Conservation (phyloP, 176 grass and related monocot species). For the Musa schizocarpa region DNA sequence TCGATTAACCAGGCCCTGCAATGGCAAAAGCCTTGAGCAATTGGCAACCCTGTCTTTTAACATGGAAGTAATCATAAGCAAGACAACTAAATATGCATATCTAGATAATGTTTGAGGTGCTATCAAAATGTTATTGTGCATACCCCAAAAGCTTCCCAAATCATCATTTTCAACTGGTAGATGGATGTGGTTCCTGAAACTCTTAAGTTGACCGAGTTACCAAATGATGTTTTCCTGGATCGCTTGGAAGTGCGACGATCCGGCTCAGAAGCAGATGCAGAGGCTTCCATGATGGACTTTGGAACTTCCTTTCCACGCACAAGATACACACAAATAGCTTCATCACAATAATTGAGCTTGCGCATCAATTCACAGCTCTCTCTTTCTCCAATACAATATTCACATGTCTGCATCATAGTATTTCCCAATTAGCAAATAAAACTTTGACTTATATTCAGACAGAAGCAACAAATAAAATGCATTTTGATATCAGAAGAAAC, state of each 20-base stretch:
- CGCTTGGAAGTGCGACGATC: constrained; percentile 90
- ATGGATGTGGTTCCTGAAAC: constrained; percentile 84
- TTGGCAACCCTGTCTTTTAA: no score
- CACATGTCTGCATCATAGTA: constrained; percentile 48
- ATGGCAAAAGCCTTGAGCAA: no score
- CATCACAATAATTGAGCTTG: constrained; percentile 71
- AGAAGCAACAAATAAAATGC: no score
- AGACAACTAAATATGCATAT: no score
- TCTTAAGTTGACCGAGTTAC: constrained; percentile 65
- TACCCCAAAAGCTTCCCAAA: constrained; percentile 99
- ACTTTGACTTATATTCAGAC: no score
- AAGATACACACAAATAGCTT: constrained; percentile 70
- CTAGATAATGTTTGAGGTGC: neutral
- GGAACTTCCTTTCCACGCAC: constrained; percentile 93
- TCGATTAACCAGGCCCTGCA: no score
- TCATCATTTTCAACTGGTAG: constrained; percentile 99
- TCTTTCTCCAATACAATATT: constrained; percentile 92
- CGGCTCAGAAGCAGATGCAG: constrained; percentile 35
- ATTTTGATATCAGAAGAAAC: no score
- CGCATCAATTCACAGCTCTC: constrained; percentile 72
- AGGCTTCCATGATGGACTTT: constrained; percentile 78
- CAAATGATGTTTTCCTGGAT: constrained; percentile 62
- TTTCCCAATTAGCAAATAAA: neutral
- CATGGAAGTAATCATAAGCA: no score
- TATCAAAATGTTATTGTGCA: constrained; percentile 12